A percentile compares a stretch with the other conserved stretches of the same genome.
Evolutionary conservation across 495 filamentous ascomycete species (phyloP).

Genomic region (Umbilicaria muhlenbergii): DNA sequence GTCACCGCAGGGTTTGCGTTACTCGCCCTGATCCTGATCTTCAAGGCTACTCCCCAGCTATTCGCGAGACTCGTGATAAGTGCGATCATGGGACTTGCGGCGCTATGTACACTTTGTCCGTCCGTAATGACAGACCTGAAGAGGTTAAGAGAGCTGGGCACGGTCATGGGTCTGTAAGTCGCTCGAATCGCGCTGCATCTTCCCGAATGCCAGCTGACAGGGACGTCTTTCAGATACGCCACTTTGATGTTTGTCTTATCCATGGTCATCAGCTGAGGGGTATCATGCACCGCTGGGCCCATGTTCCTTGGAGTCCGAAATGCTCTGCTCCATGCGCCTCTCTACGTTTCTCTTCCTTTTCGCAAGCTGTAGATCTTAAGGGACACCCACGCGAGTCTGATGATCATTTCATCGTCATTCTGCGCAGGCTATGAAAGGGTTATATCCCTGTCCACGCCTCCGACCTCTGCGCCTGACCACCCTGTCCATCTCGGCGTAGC

Average conservation of each 20-base stretch:
- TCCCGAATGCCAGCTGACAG: neutral
- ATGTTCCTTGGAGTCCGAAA: too few species aligned
- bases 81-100: slow-evolving; percentile 8
- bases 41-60: slow-evolving; percentile 29
- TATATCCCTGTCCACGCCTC: too few species aligned
- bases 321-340: too few species aligned
- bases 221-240: slow-evolving; percentile 3
- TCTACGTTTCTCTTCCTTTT: too few species aligned
- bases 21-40: slow-evolving; percentile 43
- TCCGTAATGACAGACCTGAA: slow-evolving; percentile 2
- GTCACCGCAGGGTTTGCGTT: slow-evolving; percentile 37
- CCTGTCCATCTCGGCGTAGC: too few species aligned
- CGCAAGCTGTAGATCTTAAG: too few species aligned
- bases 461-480: too few species aligned
- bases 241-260: slow-evolving; percentile 9
- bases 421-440: too few species aligned
- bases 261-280: slow-evolving; percentile 6
- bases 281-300: too few species aligned
- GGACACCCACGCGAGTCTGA: too few species aligned
- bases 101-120: slow-evolving; percentile 5
- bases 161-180: slow-evolving; percentile 3
- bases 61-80: slow-evolving; percentile 11
- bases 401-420: too few species aligned
- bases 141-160: slow-evolving; percentile 1
- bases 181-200: neutral